These are phyloP conservation scores for Gardenia jasminoides DNA, from an alignment of 257 asterid genomes.

Conservation along the genomic window DNA sequence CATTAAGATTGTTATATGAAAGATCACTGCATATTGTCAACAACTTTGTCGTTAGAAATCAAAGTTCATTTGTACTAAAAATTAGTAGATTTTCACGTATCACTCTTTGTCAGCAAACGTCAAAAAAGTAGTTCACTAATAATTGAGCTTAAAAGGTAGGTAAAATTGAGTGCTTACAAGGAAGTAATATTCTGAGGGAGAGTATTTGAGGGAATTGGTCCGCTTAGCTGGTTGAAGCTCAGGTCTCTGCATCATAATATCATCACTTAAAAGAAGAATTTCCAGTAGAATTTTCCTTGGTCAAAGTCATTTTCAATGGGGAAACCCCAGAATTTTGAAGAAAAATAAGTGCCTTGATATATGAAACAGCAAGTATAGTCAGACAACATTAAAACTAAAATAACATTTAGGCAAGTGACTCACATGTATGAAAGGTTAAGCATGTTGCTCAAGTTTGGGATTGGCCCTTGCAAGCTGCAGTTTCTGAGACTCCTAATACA, in stretches of 20 bases:
- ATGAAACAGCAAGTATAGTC: background rate
- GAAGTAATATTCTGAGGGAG: conserved; percentile 72
- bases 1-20: conserved; percentile 68
- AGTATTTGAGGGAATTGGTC: conserved; percentile 59
- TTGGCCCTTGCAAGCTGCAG: conserved; percentile 81
- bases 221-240: conserved; percentile 76
- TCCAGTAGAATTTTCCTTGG: background rate
- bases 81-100: background rate
- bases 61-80: background rate
- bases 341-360: background rate
- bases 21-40: conserved; percentile 57
- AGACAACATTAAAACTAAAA: background rate
- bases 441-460: conserved; percentile 79
- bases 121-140: background rate
- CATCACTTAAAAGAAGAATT: conserved; percentile 23
- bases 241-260: conserved; percentile 55
- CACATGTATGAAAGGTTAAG: conserved; percentile 68
- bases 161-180: conserved; percentile 53
- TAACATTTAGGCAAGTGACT: conserved; percentile 28
- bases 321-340: background rate
- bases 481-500: conserved; percentile 91
- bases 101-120: background rate
- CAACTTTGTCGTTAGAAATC: background rate
- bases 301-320: background rate
- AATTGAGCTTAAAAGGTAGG: background rate